Conservation (phyloP, 2,329 filamentous ascomycete species). For the Dissoconium aciculare region DNA sequence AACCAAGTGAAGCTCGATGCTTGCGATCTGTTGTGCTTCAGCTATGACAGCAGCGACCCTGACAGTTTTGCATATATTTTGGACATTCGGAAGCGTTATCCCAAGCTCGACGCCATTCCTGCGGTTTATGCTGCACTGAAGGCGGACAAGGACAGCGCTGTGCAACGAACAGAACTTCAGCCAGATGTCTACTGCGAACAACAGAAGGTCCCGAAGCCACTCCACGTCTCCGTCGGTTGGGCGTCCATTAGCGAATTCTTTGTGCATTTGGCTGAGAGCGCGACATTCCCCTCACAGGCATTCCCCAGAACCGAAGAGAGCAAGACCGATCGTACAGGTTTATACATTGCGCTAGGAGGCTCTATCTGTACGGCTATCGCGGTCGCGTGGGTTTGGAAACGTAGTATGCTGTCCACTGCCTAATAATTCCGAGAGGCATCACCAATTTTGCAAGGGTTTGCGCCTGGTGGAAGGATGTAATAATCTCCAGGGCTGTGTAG, state of each 20-base stretch:
- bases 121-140: conserved; percentile 88
- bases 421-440: neutral
- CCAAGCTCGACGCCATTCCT: conserved; percentile 76
- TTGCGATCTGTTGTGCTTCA: conserved; percentile 87
- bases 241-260: conserved; percentile 87
- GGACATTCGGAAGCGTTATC: conserved; percentile 59
- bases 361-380: conserved; percentile 44
- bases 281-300: conserved; percentile 73
- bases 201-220: conserved; percentile 74
- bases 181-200: conserved; percentile 80
- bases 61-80: conserved; percentile 92
- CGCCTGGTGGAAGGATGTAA: too few species aligned
- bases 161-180: conserved; percentile 79
- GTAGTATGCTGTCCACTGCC: conserved; percentile 18
- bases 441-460: too few species aligned
- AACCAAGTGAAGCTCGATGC: conserved; percentile 81
- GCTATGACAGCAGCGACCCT: conserved; percentile 92
- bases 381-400: conserved; percentile 46
- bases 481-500: too few species aligned
- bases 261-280: conserved; percentile 76
- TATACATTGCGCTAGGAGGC: conserved; percentile 75
- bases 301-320: conserved; percentile 87
- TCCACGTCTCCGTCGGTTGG: conserved; percentile 94
- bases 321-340: conserved; percentile 54
- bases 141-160: conserved; percentile 89